Evolutionary conservation across 208 protist genomes (phyloP).

Genomic region (Leishmania aethiopica): DNA sequence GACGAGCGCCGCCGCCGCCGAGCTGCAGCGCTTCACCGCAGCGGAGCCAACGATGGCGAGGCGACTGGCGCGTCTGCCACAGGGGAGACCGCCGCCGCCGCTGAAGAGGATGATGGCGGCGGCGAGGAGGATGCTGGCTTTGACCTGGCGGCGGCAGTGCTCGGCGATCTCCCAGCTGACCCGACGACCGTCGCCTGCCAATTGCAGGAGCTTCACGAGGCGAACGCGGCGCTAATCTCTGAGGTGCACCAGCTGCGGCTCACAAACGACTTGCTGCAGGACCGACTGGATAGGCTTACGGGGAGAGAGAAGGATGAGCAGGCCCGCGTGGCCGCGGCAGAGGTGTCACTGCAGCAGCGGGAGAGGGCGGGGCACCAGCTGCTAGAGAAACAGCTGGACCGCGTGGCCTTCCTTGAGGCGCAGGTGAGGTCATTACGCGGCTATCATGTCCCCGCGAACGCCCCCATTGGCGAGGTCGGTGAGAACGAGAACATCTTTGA

Average conservation of each 20-base stretch:
- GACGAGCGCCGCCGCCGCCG: constrained; percentile 26
- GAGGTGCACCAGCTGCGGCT: constrained; percentile 78
- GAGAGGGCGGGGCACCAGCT: constrained; percentile 61
- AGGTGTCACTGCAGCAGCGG: constrained; percentile 44
- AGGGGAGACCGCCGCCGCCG: background rate
- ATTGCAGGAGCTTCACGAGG: constrained; percentile 81
- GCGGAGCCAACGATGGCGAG: background rate
- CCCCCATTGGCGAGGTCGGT: constrained; percentile 47
- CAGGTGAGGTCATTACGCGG: constrained; percentile 86
- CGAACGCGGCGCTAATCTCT: constrained; percentile 67
- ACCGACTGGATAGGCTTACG: constrained; percentile 46
- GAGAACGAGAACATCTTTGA: constrained; percentile 84
- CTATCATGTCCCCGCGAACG: constrained; percentile 61
- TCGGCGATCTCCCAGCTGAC: constrained; percentile 36
- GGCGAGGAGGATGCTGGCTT: constrained; percentile 20
- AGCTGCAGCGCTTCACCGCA: constrained; percentile 6
- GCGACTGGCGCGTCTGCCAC: background rate
- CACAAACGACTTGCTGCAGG: constrained; percentile 73
- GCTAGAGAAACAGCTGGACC: constrained; percentile 76
- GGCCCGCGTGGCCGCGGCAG: constrained; percentile 36
- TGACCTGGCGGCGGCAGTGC: constrained; percentile 14
- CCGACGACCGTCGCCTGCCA: constrained; percentile 48
- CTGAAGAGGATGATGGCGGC: constrained; percentile 1
- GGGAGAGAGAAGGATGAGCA: constrained; percentile 33
- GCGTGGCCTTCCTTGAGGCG: constrained; percentile 84